Evolutionary conservation across 83 land plant species (phyloP), one percentile per base, ranked within the genome.

Genomic region (Picea abies): DNA sequence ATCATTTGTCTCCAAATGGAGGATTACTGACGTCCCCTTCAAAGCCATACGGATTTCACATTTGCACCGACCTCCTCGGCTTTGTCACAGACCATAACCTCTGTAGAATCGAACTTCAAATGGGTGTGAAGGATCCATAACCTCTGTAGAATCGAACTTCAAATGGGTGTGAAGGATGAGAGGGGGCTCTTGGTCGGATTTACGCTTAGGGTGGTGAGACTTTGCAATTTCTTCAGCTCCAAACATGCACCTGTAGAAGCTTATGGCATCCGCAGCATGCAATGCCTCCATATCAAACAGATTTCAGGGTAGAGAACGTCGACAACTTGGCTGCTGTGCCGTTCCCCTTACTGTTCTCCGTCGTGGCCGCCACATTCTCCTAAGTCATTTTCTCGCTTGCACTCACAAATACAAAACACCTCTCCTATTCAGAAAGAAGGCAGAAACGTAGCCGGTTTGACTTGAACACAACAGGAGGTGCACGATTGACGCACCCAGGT

Each of bases 201-300:
- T 94, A 63, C 90, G 82, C 91, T 96, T 96, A 63, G 90, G 85
- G 72, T 91, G 85, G 35, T 41, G 5, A 29, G 81, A 52, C 63
- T 91, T 88, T 41, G 63, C 73, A 47, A 90, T 79, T 85, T 94
- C 93, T 85, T 88, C 93, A 8, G 98, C 97, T 3, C 95, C 96
- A 73, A 96, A 96, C 58, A 93, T 97, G 39, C 86, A 60, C 91
- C 92, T 92, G 90, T 89, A 94, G 86, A 96, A 96, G 89, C 81
- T 80, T 19, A 96, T 90, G 66, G 98, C 98, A 11, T 92, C 98
- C 37, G 41, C 82, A 4, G 91, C 96, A 83, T 89, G 84, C 25
- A 89, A 71, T 14, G 91, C 92, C 84, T 90, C 81, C 23, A 96
- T 91, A 88, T 11, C 71, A 96, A 82, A 85, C 89, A 0, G 96